A percentile compares a stretch with the other conserved stretches of the same genome.
phyloP scores from a whole-genome alignment of 129 eudicot genomes.

The sunflower (Helianthus annuus) region HanXRQr2.0-SUNRISE NC_035442.2:39239325-39239824 shows the following conservation, averaged over 20 bases:
- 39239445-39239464: conserved; percentile 25
- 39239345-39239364: conserved; percentile 45
- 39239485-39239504: conserved; percentile 27
- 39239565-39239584: not conserved
- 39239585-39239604: not conserved
- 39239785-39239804: conserved; percentile 53
- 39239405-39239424: conserved; percentile 32
- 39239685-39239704: conserved; percentile 45
- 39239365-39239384: conserved; percentile 35
- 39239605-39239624: not conserved
- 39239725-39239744: conserved; percentile 61
- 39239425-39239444: conserved; percentile 25
- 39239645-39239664: conserved; percentile 66
- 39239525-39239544: conserved; percentile 38
- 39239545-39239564: conserved; percentile 25
- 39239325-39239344: conserved; percentile 31
- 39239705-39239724: conserved; percentile 77
- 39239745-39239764: conserved; percentile 45
- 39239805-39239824: conserved; percentile 33
- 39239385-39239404: conserved; percentile 32
- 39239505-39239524: conserved; percentile 28
- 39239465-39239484: conserved; percentile 37
- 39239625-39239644: conserved; percentile 17
- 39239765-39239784: conserved; percentile 42
- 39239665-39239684: conserved; percentile 62